phyloP scores from a whole-genome alignment of 169 alveolate species.

The Eimeria falciformis region DNA sequence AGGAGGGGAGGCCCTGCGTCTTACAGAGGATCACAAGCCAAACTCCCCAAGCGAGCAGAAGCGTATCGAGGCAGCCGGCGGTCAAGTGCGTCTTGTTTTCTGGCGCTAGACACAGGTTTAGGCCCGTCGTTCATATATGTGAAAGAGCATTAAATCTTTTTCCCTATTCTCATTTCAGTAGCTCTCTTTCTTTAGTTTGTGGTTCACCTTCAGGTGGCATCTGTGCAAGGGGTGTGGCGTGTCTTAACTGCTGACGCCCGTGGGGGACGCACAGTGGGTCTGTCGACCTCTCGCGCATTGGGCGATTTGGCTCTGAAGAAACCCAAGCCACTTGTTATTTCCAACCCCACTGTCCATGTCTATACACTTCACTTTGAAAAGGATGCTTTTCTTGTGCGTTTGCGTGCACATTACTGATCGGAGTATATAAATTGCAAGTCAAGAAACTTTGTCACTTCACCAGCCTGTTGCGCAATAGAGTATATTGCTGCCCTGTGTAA shows the following conservation, averaged over 20 bases:
- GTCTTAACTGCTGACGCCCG: conserved; percentile 30
- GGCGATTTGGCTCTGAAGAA: conserved; percentile 70
- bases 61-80: conserved; percentile 67
- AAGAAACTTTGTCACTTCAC: no score
- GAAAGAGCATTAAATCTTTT: not conserved
- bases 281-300: conserved; percentile 74
- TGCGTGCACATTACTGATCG: no score
- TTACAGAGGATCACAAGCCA: conserved; percentile 79
- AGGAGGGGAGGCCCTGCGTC: conserved; percentile 62
- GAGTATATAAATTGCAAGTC: no score
- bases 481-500: no score
- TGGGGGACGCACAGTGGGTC: conserved; percentile 49
- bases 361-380: conserved; percentile 56
- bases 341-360: conserved; percentile 51
- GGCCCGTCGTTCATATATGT: no score
- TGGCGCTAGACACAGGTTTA: no score
- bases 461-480: no score
- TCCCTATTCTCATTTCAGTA: not conserved
- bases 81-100: conserved; percentile 35
- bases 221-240: conserved; percentile 74
- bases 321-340: conserved; percentile 34
- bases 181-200: not conserved
- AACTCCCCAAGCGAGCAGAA: conserved; percentile 55
- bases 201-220: conserved; percentile 32
- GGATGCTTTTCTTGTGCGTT: conserved; percentile 64